Base-by-base conservation (phyloP, 2,329 filamentous ascomycete genomes). In the Ceratocystis smalleyi region DNA sequence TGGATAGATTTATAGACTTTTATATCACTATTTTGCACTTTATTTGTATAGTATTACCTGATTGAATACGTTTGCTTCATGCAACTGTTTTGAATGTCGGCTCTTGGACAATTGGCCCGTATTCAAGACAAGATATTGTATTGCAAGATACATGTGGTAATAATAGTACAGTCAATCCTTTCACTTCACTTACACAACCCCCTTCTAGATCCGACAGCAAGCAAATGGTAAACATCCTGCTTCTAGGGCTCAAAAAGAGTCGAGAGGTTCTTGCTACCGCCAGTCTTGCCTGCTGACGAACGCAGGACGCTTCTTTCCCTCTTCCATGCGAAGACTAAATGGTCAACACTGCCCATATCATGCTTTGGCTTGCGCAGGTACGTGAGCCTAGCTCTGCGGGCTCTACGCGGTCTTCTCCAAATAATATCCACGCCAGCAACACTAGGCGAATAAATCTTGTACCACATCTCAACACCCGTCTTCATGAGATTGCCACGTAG, bases 381-480 rank as follows among this genome's bases (percentile, higher is more conserved):
- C 71, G 89, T 95, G 74, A 99, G 79, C 69, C 90, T 81, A 30
- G 91, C 92, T 71, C 94, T 83, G 73, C 91, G 86, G 69, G 90
- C 89, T 74, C 90, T 83, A 86, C 91, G 94, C 72, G 83, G 81
- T 68, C 84, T 82, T 70, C 92, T 81, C 83, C 95, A 89, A 74
- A 97, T 88, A 70, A 99, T 87, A 77, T 99, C 92, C 71, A 99
- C 90, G 68, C 89, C 89, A 73, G 88, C 84, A 40, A 97, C 87
- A 72, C 89, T 87, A 67, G 92, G 92, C 72, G 84, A 89, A 79
- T 94, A 97, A 66, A 97, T 80, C 80, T 99, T 99, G 76, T 88
- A 91, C 86, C 90, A 96, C 89, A 96, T 94, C 81, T 99, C 94
- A 67, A 96, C 89, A 67, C 89, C 89, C 5, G 95, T 83, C 70